A percentile compares a stretch with the other conserved stretches of the same genome.
Evolutionary conservation across 768 basidiomycete species (phyloP).

Genomic region (Serendipita indica): DNA sequence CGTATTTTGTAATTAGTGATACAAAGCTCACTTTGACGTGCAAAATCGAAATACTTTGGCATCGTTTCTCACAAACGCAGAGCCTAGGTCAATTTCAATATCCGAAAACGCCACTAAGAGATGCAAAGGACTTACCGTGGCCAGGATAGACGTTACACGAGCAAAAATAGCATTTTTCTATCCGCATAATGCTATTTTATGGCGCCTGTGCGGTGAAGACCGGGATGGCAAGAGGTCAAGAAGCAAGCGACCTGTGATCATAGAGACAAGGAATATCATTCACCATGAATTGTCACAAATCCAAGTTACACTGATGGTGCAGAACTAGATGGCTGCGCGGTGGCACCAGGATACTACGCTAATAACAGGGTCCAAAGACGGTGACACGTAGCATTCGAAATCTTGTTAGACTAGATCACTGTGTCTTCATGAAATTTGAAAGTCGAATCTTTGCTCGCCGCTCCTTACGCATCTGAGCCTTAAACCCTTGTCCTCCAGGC

Average conservation of each 20-base stretch:
- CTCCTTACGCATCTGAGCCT: conserved; percentile 36
- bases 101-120: neutral
- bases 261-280: no score
- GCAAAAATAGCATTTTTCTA: conserved; percentile 99
- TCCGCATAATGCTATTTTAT: conserved; percentile 44
- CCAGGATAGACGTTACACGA: conserved; percentile 94
- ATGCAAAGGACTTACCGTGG: conserved; percentile 42
- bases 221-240: no score
- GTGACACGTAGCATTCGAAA: neutral
- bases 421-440: conserved; percentile 73
- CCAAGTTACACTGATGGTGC: no score
- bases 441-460: conserved; percentile 64
- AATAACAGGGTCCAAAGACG: neutral
- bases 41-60: conserved; percentile 97
- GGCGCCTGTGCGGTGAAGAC: neutral
- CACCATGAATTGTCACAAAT: no score
- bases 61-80: conserved; percentile 94
- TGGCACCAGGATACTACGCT: no score
- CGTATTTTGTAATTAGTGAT: conserved; percentile 1
- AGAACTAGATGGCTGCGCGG: no score
- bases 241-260: no score
- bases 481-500: conserved; percentile 51
- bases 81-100: conserved; percentile 37
- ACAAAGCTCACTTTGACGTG: conserved; percentile 68
- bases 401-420: no score